Evolutionary conservation across 202 grass and related monocot species (phyloP), one percentile per base, ranked within the genome.

Genomic region (Miscanthus sacchariflorus): DNA sequence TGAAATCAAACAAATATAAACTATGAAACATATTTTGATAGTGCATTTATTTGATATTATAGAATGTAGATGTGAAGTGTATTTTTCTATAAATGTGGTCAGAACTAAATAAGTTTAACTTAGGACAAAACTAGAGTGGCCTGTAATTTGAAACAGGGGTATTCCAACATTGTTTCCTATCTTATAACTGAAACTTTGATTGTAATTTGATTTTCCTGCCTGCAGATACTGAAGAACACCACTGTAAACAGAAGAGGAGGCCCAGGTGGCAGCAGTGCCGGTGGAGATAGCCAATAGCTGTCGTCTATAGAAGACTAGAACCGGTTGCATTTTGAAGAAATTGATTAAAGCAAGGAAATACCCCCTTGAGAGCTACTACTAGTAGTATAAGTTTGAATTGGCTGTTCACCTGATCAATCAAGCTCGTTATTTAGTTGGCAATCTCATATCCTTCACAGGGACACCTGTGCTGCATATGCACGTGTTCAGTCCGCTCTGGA

Each of bases 221-320:
- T 72, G 33, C 74, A 92, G 90, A 69, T 92, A 35, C 84, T 92
- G 80, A 92, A 92, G 76, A 92, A 92, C 83, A 92, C 90, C n/a
- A 92, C 90, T 0, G 90, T 79, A 35, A 92, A 84, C 75, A 87
- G 69, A 50, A 92, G 84, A 89, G 90, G 83, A 84, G 90, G 90
- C 15, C 48, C 90, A n/a, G 74, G 84, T 21, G 79, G 84, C 40
- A 27, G 90, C 74, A 45, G 90, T 52, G 38, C 74, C 10, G 79
- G 59, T 49, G 84, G 87, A 44, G 87, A 92, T 30, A 69, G 48
- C 74, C 63, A 75, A 35, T 89, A 79, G 68, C 18, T 38, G 18
- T 6, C 56, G 7, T 24, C 67, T 35, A 35, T 18, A 35, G 27
- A 77, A 52, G 46, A 19, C 44, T 39, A 71, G 43, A 56, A 9